phyloP scores from a whole-genome alignment of 2,329 filamentous ascomycete genomes.

The Boeremia exigua region DNA sequence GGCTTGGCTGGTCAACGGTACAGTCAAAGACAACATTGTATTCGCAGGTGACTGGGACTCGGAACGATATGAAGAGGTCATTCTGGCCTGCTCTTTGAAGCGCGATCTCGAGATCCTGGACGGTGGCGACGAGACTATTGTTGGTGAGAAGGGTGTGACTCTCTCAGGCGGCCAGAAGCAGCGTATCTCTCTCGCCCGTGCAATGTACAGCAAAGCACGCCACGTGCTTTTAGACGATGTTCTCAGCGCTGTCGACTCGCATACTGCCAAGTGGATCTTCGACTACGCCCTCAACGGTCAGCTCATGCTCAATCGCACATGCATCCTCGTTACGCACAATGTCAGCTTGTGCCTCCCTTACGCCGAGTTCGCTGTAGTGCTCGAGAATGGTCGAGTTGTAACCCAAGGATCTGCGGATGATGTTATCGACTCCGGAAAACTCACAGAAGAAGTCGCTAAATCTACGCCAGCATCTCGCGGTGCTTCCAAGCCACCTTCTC shows the following conservation, averaged over 20 bases:
- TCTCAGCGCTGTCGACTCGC: slow-evolving; percentile 93
- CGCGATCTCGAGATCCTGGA: slow-evolving; percentile 92
- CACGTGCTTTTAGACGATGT: slow-evolving; percentile 95
- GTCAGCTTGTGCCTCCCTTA: slow-evolving; percentile 83
- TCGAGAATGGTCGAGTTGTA: slow-evolving; percentile 84
- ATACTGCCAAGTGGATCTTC: slow-evolving; percentile 98
- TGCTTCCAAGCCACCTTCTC: slow-evolving; percentile 76
- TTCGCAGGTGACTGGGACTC: slow-evolving; percentile 84
- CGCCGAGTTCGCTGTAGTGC: slow-evolving; percentile 79
- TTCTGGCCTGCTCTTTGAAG: slow-evolving; percentile 88
- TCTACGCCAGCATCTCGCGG: slow-evolving; percentile 73
- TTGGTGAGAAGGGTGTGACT: slow-evolving; percentile 96
- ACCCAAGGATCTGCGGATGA: slow-evolving; percentile 78
- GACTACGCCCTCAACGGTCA: slow-evolving; percentile 88
- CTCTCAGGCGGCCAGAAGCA: slow-evolving; percentile 98
- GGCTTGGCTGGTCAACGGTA: slow-evolving; percentile 95
- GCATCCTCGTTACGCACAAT: slow-evolving; percentile 95
- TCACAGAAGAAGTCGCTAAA: slow-evolving; percentile 84
- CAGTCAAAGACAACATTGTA: slow-evolving; percentile 93
- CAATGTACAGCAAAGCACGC: slow-evolving; percentile 92
- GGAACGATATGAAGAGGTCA: slow-evolving; percentile 82
- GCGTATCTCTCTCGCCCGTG: slow-evolving; percentile 93
- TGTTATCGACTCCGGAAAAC: slow-evolving; percentile 83
- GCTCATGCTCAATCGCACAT: slow-evolving; percentile 86
- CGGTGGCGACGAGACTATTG: slow-evolving; percentile 87